These are phyloP conservation scores for Nicotiana knightiana DNA, from an alignment of 257 asterid genomes.

Conservation along the genomic window DNA sequence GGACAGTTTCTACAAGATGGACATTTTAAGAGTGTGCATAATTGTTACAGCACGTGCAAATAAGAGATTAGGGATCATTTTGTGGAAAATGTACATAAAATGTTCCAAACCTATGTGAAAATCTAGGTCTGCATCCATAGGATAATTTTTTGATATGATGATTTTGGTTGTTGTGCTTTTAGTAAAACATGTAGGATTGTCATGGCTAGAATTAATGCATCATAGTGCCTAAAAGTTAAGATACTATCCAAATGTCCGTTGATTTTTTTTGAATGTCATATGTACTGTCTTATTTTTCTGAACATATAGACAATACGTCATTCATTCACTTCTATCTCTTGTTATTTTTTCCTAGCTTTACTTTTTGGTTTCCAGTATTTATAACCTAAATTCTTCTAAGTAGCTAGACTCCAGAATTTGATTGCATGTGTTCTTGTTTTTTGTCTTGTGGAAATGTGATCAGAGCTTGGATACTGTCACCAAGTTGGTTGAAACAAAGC, in stretches of 20 bases:
- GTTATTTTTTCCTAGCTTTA: no score
- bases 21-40: neutral
- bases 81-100: neutral
- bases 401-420: neutral
- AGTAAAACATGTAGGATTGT: neutral
- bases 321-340: neutral
- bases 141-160: neutral
- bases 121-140: neutral
- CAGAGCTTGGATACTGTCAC: conserved; percentile 89
- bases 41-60: neutral
- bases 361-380: no score
- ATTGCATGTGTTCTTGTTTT: neutral
- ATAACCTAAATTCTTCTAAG: neutral
- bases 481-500: conserved; percentile 91
- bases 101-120: neutral
- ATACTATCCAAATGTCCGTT: neutral
- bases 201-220: neutral
- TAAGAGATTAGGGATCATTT: neutral
- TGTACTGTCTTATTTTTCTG: neutral
- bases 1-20: neutral
- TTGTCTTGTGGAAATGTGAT: neutral
- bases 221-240: neutral
- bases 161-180: neutral
- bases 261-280: neutral
- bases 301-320: neutral